Evolutionary conservation across 2,329 filamentous ascomycete genomes (phyloP), one percentile per base, ranked within the genome.

Genomic region (Penicillium expansum): DNA sequence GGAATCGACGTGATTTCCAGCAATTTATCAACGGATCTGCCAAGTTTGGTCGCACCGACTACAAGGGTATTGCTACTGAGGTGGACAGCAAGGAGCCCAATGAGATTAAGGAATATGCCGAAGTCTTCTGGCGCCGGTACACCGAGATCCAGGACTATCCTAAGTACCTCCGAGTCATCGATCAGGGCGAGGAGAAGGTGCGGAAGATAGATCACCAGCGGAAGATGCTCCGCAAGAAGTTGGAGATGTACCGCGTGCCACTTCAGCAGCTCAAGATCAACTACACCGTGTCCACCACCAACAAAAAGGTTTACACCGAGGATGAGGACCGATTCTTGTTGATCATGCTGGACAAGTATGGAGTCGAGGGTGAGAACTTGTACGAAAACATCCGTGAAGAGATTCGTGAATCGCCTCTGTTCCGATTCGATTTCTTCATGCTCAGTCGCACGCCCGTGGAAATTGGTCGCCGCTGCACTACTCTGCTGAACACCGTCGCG

Each of bases 401-500:
- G 72, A 96, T 99, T 63, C 89, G 92, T 33, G 92, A 97, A 63
- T 93, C 89, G 55, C 92, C 94, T 10, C 80, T 99, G 4, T 99
- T 99, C 83, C 87, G 94, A 38, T 99, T 99, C 69, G 94, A 99
- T 73, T 99, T 95, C 95, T 99, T 99, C 80, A 97, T 99, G 81
- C 83, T 99, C 39, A 96, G 91, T 73, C 86, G 94, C 44, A 99
- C 93, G 4, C 91, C 94, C 0, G 87, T 92, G 48, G 94, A 99
- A 76, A 89, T 99, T 66, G 89, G 91, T 60, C 87, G 94, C 67
- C 86, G 95, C 51, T 97, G 94, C 78, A 95, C 90, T 32, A 99
- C 95, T 1, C 83, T 99, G 51, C 85, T 99, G 62, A 96, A 93
- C 35, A 96, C 94, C 0, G 91, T 99, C 47, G 90, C 94, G 51